Evolutionary conservation across 805 yeast species (phyloP).

Genomic region (Metschnikowia baotianmanensis): DNA sequence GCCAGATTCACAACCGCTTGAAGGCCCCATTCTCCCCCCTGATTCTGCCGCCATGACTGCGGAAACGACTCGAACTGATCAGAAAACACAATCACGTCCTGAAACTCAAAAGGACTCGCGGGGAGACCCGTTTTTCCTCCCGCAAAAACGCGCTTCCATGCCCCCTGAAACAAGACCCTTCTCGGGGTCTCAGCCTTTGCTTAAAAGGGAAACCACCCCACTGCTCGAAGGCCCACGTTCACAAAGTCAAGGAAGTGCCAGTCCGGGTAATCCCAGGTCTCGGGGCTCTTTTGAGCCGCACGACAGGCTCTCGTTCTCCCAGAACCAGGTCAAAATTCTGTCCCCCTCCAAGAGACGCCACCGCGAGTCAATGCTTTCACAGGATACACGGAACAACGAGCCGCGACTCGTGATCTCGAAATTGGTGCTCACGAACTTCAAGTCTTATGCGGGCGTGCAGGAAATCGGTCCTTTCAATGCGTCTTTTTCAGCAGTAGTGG

Average conservation of each 20-base stretch:
- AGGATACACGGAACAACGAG: slow-evolving; percentile 23
- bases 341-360: slow-evolving; percentile 34
- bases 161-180: not conserved
- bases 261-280: not conserved
- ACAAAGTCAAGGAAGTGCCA: not conserved
- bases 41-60: too few relatives aligned
- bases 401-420: slow-evolving; percentile 73
- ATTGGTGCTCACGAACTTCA: slow-evolving; percentile 78
- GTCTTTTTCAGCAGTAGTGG: slow-evolving; percentile 95
- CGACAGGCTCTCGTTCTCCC: slow-evolving; percentile 27
- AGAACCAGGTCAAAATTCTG: slow-evolving; percentile 18
- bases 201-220: not conserved
- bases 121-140: not conserved
- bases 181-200: not conserved
- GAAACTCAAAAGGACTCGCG: not conserved
- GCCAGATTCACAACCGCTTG: slow-evolving; percentile 2
- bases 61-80: not conserved
- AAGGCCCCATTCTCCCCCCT: too few relatives aligned
- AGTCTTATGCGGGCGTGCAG: slow-evolving; percentile 93
- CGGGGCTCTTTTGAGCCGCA: slow-evolving; percentile 6
- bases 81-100: not conserved
- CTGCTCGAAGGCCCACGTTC: not conserved
- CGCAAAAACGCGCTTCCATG: not conserved
- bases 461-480: slow-evolving; percentile 92
- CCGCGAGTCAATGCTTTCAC: slow-evolving; percentile 9